A percentile compares a stretch with the other conserved stretches of the same genome.
These are phyloP conservation scores for Amanita polypyramis DNA, from an alignment of 768 basidiomycete species.

Conservation along the genomic window DNA sequence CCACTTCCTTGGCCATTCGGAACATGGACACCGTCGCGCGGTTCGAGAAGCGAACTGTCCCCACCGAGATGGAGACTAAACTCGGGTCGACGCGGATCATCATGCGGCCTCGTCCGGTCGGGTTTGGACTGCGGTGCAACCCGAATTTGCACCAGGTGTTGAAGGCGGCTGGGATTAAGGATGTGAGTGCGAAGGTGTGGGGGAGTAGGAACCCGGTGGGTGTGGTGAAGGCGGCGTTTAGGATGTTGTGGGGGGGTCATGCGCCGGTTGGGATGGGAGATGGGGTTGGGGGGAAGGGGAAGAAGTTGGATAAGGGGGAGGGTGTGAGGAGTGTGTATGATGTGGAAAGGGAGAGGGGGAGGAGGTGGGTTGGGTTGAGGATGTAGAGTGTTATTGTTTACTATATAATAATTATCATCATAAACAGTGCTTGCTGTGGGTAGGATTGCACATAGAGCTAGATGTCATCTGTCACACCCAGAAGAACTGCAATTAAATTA, in stretches of 20 bases:
- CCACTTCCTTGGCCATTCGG: constrained; percentile 61
- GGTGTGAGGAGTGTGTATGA: constrained; percentile 60
- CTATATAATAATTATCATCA: no score
- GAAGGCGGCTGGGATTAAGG: constrained; percentile 91
- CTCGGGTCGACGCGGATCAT: constrained; percentile 75
- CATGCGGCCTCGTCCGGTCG: constrained; percentile 74
- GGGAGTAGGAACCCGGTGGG: constrained; percentile 81
- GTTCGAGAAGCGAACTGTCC: constrained; percentile 93
- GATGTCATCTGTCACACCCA: no score
- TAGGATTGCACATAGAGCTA: no score
- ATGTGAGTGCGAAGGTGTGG: constrained; percentile 91
- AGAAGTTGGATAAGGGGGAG: constrained; percentile 62
- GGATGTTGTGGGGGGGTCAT: constrained; percentile 79
- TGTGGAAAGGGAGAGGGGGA: constrained; percentile 74
- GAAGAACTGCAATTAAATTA: constrained; percentile 15
- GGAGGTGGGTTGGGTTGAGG: constrained; percentile 61
- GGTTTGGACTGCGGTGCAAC: constrained; percentile 88
- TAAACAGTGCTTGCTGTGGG: neutral
- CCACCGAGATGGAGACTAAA: constrained; percentile 82
- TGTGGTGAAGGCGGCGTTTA: constrained; percentile 77
- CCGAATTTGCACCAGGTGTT: constrained; percentile 83
- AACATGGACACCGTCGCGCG: constrained; percentile 90
- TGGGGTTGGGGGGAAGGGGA: constrained; percentile 64
- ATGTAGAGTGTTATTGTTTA: constrained; percentile 23
- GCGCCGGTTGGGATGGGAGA: constrained; percentile 75